Conservation (phyloP, 148 eudicot genomes). For the Hydrangea macrophylla region DNA sequence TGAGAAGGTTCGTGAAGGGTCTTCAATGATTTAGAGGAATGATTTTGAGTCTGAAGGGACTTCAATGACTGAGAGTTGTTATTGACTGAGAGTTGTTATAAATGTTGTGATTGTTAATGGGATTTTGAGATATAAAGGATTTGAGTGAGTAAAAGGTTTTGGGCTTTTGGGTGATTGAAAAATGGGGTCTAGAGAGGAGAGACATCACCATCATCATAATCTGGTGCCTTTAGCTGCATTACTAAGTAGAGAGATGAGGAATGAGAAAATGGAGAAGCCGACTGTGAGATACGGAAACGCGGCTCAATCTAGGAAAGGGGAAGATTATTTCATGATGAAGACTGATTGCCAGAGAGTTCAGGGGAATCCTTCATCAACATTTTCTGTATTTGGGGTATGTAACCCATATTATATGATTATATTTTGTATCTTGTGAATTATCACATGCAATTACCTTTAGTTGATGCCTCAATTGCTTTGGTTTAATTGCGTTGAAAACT, state of each 20-base stretch:
- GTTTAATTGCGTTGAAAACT: background rate
- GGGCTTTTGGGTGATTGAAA: constrained; percentile 9
- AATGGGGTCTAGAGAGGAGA: constrained; percentile 56
- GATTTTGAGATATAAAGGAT: constrained; percentile 2
- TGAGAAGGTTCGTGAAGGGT: background rate
- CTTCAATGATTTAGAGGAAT: background rate
- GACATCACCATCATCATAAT: constrained; percentile 31
- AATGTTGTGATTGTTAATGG: background rate
- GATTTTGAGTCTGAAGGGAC: background rate
- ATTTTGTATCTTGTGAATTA: no score
- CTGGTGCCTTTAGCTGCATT: constrained; percentile 71
- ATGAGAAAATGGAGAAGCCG: constrained; percentile 82
- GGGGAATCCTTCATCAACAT: constrained; percentile 62
- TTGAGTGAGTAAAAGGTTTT: background rate
- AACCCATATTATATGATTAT: no score
- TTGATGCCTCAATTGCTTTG: background rate
- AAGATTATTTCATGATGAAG: constrained; percentile 66
- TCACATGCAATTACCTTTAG: no score
- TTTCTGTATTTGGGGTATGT: constrained; percentile 81
- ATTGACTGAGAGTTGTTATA: background rate
- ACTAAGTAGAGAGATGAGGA: constrained; percentile 62
- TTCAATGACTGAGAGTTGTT: background rate
- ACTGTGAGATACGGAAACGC: constrained; percentile 61
- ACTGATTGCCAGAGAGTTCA: constrained; percentile 79
- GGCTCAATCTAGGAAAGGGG: constrained; percentile 79